A percentile compares a stretch with the other conserved stretches of the same genome.
These are phyloP conservation scores for Myriangium duriaei DNA, from an alignment of 2,329 filamentous ascomycete genomes.

Conservation along the genomic window DNA sequence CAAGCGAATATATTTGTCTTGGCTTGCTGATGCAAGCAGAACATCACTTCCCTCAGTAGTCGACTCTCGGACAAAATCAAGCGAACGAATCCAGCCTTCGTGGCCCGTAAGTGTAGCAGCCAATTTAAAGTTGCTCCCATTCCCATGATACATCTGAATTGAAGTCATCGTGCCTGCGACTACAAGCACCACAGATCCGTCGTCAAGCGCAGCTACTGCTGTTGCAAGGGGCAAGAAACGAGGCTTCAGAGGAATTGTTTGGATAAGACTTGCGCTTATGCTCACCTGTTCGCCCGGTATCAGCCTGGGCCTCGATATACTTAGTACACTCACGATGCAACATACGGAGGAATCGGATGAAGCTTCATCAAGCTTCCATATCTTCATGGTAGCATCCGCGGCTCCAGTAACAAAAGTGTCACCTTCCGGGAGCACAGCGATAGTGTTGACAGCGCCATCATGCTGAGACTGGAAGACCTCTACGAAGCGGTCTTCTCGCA, in stretches of 20 bases:
- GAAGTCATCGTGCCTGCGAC: conserved; percentile 71
- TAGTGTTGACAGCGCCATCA: conserved; percentile 58
- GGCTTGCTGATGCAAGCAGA: conserved; percentile 81
- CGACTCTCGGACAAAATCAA: conserved; percentile 61
- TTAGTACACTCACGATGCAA: not conserved
- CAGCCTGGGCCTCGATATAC: not conserved
- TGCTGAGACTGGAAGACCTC: conserved; percentile 35
- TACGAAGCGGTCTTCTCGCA: not conserved
- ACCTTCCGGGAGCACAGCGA: conserved; percentile 34
- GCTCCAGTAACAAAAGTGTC: conserved; percentile 45
- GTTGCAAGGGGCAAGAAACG: conserved; percentile 73
- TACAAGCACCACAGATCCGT: conserved; percentile 47
- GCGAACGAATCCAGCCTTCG: conserved; percentile 84
- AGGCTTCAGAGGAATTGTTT: conserved; percentile 61
- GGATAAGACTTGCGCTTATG: conserved; percentile 39
- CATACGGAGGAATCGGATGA: not conserved
- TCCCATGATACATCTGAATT: conserved; percentile 67
- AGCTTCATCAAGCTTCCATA: conserved; percentile 50
- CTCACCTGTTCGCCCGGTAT: conserved; percentile 12
- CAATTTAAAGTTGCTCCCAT: conserved; percentile 48
- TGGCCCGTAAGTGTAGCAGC: conserved; percentile 75
- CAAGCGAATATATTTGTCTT: conserved; percentile 92
- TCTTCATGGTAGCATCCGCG: conserved; percentile 49
- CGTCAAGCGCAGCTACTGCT: conserved; percentile 49
- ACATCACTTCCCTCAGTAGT: conserved; percentile 48